Evolutionary conservation across 2,329 filamentous ascomycete species (phyloP), one percentile per base, ranked within the genome.

Genomic region (Pyricularia sp.): DNA sequence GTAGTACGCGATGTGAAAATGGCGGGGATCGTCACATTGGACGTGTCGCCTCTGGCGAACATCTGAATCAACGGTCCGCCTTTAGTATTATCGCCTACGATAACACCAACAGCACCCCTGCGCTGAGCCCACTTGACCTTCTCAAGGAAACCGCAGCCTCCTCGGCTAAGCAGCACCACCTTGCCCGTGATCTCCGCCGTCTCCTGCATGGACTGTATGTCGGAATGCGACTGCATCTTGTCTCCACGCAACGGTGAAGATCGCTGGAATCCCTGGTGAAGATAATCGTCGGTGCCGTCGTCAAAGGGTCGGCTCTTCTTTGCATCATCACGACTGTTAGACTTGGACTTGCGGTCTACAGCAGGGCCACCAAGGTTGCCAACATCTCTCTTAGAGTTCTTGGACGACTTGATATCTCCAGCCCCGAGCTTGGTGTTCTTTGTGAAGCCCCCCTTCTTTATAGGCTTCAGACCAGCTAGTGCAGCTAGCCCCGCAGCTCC

Each of bases 121-220:
- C 93, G 87, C 78, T 99, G 95, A 14, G 92, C 93, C 95, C 95
- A 99, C 81, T 96, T 94, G 72, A 95, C 93, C 79, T 99, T 99
- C 77, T 98, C 94, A 70, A 97, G 80, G 77, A 99, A 99, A 5
- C 95, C 95, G 78, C 95, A 99, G 9, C 94, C 95, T 69, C 95
- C 95, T 69, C 95, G 89, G 78, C 92, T 96, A 69, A 99, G 83
- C 68, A 99, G 82, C 2, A 97, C 95, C 65, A 99, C 88, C 79
- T 97, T 98, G 72, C 95, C 95, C 36, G 90, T 85, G 72, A 99
- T 98, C 77, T 98, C 94, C 26, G 94, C 93, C 68, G 89, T 89
- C 79, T 97, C 93, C 79, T 97, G 93, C 70, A 97, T 83, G 1
- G 91, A 94, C 77, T 97, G 92, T 71, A 97, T 97, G 78, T 97